Evolutionary conservation across 345 rosid species (phyloP), one percentile per base, ranked within the genome.

Genomic region (Rhodamnia rubescens): DNA sequence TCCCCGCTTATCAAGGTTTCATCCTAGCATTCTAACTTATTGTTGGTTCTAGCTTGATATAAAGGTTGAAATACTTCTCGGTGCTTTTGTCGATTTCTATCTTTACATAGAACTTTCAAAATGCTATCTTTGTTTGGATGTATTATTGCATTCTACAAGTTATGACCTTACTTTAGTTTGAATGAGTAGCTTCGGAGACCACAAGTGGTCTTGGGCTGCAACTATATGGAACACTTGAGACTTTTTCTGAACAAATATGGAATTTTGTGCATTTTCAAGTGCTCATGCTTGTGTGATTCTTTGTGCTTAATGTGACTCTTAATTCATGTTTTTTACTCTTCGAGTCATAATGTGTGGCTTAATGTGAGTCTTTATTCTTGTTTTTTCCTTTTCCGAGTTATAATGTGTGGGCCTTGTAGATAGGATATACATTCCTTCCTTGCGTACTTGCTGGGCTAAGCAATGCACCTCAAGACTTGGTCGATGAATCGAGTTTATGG

Each of bases 401-500:
- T 64, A 18, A 58, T 40, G 26, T 80, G 54, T 52, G 53, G 42
- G 49, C 24, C 81, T 55, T 82, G 51, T 89, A 92, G 96, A 89
- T 92, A 85, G 94, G 92, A 49, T 92, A 91, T 78, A 92, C 96
- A 49, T 92, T 92, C 88, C 87, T 92, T 87, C 94, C 94, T 78
- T 92, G 94, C 84, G 94, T 92, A 53, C 94, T 93, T 85, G 92
- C 92, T 53, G 94, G 96, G 54, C 89, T 92, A 53, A 92, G 95
- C 80, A 87, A 87, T 53, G 94, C 94, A 78, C 95, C 93, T n/a
- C 92, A 89, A 32, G 92, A 90, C 89, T 52, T 85, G 86, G 89
- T 88, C 36, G 88, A 87, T 81, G 84, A 83, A 83, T 85, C 85
- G 24, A 88, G 81, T 88, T 86, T 83, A 84, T 51, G 56, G 89